phyloP scores from a whole-genome alignment of 257 asterid species.

The Thymus mandschuricus region DNA sequence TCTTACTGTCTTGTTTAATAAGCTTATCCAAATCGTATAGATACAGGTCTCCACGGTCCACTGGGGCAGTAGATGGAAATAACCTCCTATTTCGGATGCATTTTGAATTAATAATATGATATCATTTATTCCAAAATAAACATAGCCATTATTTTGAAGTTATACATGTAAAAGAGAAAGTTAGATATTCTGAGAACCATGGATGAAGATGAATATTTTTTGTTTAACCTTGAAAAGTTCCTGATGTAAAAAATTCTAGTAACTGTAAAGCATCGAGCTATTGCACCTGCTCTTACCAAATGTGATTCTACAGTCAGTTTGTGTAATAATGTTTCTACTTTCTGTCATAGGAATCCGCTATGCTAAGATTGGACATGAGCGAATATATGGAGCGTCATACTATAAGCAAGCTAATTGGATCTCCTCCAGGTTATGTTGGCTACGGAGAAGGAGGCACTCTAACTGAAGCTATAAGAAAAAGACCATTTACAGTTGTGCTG shows the following conservation, averaged over 20 bases:
- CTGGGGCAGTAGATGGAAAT: background rate
- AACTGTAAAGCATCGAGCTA: slow-evolving; percentile 14
- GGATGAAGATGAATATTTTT: slow-evolving; percentile 4
- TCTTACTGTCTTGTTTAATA: slow-evolving; percentile 12
- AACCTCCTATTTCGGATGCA: slow-evolving; percentile 1
- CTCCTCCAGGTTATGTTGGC: slow-evolving; percentile 98
- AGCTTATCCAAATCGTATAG: background rate
- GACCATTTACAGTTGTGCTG: slow-evolving; percentile 89
- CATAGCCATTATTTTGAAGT: background rate
- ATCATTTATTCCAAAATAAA: slow-evolving; percentile 7
- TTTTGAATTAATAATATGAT: slow-evolving; percentile 14
- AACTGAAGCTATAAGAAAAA: slow-evolving; percentile 92
- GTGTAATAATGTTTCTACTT: slow-evolving; percentile 28
- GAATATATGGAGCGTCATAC: slow-evolving; percentile 99
- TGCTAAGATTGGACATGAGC: slow-evolving; percentile 98
- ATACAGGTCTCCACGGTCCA: background rate
- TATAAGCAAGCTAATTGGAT: slow-evolving; percentile 97
- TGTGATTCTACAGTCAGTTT: slow-evolving; percentile 12
- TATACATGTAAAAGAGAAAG: background rate
- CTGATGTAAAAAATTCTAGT: slow-evolving; percentile 7
- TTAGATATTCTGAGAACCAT: slow-evolving; percentile 14
- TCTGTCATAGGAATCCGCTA: slow-evolving; percentile 73
- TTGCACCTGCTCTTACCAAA: background rate
- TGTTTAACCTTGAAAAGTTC: slow-evolving; percentile 8
- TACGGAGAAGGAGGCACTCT: slow-evolving; percentile 95